These are phyloP conservation scores for Colletotrichum tropicale DNA, from an alignment of 2,329 filamentous ascomycete genomes.

Conservation along the genomic window DNA sequence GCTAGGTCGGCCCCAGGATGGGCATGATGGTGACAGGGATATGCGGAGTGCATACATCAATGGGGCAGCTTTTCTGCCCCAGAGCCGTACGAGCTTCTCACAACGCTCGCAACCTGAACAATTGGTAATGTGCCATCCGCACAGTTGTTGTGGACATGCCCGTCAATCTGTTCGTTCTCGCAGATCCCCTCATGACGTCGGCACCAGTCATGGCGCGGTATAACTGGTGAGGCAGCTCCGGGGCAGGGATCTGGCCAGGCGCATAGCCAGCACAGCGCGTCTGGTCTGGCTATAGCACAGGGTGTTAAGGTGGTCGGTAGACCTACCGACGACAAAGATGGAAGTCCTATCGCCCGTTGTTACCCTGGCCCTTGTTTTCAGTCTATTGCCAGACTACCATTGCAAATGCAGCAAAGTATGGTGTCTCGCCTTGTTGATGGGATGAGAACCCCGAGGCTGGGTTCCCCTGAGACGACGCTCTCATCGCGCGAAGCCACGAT, in stretches of 20 bases:
- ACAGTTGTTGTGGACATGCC: background rate
- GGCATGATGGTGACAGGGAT: background rate
- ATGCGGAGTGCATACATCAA: conserved; percentile 5
- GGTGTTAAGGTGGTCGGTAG: background rate
- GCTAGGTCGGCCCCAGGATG: background rate
- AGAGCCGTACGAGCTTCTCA: background rate
- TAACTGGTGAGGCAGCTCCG: conserved; percentile 12
- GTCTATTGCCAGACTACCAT: background rate
- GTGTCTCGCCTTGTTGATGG: conserved; percentile 8
- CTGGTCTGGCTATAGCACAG: conserved; percentile 14
- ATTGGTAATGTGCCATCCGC: background rate
- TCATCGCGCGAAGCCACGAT: background rate
- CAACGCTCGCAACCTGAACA: background rate
- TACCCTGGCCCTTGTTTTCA: conserved; percentile 13
- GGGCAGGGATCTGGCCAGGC: background rate
- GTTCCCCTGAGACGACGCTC: background rate
- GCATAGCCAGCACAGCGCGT: conserved; percentile 16
- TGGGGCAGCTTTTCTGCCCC: conserved; percentile 10
- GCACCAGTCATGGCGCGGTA: conserved; percentile 7
- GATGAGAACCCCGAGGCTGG: background rate
- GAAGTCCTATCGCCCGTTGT: background rate
- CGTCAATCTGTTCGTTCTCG: background rate
- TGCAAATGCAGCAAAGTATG: background rate
- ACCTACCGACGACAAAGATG: conserved; percentile 1
- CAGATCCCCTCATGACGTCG: conserved; percentile 19